These are phyloP conservation scores for Immersiella caudata DNA, from an alignment of 495 filamentous ascomycete species.

Conservation along the genomic window DNA sequence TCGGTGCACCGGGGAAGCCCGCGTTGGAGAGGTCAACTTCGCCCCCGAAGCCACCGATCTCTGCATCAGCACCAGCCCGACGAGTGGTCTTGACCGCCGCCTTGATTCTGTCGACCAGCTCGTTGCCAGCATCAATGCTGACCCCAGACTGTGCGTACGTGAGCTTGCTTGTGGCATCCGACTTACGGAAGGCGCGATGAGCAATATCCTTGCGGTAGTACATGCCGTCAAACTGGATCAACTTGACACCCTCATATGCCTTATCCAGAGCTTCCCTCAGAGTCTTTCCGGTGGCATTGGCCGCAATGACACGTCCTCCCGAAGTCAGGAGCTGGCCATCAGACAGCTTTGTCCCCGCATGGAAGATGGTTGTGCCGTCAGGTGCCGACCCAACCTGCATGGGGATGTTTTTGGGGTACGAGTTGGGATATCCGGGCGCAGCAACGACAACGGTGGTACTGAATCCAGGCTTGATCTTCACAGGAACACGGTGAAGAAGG, in stretches of 20 bases:
- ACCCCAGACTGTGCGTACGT: constrained; percentile 95
- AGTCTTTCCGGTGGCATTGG: constrained; percentile 72
- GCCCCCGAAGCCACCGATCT: constrained; percentile 95
- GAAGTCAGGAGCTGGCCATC: constrained; percentile 67
- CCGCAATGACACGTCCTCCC: constrained; percentile 90
- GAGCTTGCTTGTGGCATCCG: constrained; percentile 55
- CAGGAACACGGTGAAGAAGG: constrained; percentile 68
- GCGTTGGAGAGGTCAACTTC: constrained; percentile 79
- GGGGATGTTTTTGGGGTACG: constrained; percentile 77
- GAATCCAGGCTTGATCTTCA: constrained; percentile 68
- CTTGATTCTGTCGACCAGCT: constrained; percentile 88
- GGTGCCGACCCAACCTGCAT: constrained; percentile 59
- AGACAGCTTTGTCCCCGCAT: constrained; percentile 79
- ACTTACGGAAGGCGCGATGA: constrained; percentile 62
- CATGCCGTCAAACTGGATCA: constrained; percentile 86
- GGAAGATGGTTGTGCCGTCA: constrained; percentile 74
- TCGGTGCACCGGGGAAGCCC: constrained; percentile 72
- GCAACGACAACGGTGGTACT: constrained; percentile 92
- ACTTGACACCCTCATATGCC: constrained; percentile 78
- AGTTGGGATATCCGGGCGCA: constrained; percentile 90
- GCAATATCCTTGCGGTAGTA: constrained; percentile 93
- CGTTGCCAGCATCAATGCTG: constrained; percentile 88
- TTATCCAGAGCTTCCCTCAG: constrained; percentile 80
- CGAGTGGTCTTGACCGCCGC: constrained; percentile 74
- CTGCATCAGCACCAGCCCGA: constrained; percentile 81